Evolutionary conservation across 495 filamentous ascomycete species (phyloP).

Genomic region (Penicillium coprophilum): DNA sequence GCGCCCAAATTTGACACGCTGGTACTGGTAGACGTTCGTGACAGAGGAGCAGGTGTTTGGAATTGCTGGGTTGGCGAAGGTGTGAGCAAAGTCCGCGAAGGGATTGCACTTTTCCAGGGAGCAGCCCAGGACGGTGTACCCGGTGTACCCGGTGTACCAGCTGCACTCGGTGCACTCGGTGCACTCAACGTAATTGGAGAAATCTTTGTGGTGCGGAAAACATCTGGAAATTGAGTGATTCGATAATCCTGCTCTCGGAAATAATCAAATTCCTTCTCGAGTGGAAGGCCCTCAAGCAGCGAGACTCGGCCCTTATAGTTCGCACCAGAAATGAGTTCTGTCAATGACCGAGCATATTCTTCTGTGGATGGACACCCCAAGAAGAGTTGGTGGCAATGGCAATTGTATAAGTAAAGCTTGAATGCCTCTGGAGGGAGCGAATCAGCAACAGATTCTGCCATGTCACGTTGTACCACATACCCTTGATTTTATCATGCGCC

Average conservation of each 20-base stretch:
- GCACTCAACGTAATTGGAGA: neutral
- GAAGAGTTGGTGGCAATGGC: slow-evolving; percentile 78
- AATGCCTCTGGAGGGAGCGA: slow-evolving; percentile 58
- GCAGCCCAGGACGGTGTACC: slow-evolving; percentile 39
- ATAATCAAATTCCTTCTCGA: slow-evolving; percentile 60
- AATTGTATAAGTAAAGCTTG: slow-evolving; percentile 64
- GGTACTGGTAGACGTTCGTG: slow-evolving; percentile 45
- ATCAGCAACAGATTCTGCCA: slow-evolving; percentile 11
- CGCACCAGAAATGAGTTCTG: slow-evolving; percentile 54
- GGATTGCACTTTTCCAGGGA: slow-evolving; percentile 39
- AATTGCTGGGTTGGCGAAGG: slow-evolving; percentile 46
- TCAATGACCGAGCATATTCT: slow-evolving; percentile 69
- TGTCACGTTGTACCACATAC: slow-evolving; percentile 43
- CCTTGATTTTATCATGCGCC: slow-evolving; percentile 72
- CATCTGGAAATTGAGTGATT: slow-evolving; percentile 57
- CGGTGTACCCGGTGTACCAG: neutral
- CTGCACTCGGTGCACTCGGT: neutral
- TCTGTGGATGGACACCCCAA: slow-evolving; percentile 77
- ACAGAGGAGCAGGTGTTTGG: slow-evolving; percentile 31
- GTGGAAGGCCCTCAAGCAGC: slow-evolving; percentile 71
- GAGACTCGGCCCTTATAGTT: slow-evolving; percentile 60
- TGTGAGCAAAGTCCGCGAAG: slow-evolving; percentile 37
- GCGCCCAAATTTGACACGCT: slow-evolving; percentile 38
- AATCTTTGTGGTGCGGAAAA: slow-evolving; percentile 69
- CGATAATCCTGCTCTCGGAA: slow-evolving; percentile 53